Conservation (phyloP, 2,329 filamentous ascomycete species). For the Pezicula radicicola region DNA sequence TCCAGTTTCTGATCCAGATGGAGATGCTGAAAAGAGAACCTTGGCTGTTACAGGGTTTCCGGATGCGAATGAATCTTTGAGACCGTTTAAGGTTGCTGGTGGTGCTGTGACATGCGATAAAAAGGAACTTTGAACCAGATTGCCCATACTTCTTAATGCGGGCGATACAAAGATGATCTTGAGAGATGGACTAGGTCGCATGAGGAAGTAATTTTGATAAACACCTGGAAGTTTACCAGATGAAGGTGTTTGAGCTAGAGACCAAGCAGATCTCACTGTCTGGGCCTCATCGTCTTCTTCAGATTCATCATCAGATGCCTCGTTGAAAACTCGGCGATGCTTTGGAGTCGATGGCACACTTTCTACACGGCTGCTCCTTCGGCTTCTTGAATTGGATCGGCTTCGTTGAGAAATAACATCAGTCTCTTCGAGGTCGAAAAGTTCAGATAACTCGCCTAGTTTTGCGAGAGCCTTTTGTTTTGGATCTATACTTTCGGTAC, state of each 20-base stretch:
- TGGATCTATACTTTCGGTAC: too few species aligned
- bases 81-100: conserved; percentile 1
- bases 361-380: not conserved
- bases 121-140: conserved; percentile 7
- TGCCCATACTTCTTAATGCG: conserved; percentile 5
- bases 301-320: conserved; percentile 1
- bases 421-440: too few species aligned
- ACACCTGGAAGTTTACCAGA: conserved; percentile 12
- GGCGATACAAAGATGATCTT: conserved; percentile 10
- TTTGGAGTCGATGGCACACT: not conserved
- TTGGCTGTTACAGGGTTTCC: conserved; percentile 10
- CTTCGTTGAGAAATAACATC: too few species aligned
- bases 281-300: not conserved
- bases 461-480: too few species aligned
- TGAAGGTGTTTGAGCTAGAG: not conserved
- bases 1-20: not conserved
- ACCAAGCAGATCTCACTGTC: not conserved
- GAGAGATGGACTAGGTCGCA: conserved; percentile 11
- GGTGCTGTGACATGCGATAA: conserved; percentile 9
- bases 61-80: conserved; percentile 7
- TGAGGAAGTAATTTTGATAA: conserved; percentile 11
- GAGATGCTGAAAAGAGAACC: conserved; percentile 5
- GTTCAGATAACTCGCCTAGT: too few species aligned
- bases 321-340: not conserved
- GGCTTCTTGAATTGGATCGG: not conserved